Base-by-base conservation (phyloP, 257 asterid species). In the Plantago major region DNA sequence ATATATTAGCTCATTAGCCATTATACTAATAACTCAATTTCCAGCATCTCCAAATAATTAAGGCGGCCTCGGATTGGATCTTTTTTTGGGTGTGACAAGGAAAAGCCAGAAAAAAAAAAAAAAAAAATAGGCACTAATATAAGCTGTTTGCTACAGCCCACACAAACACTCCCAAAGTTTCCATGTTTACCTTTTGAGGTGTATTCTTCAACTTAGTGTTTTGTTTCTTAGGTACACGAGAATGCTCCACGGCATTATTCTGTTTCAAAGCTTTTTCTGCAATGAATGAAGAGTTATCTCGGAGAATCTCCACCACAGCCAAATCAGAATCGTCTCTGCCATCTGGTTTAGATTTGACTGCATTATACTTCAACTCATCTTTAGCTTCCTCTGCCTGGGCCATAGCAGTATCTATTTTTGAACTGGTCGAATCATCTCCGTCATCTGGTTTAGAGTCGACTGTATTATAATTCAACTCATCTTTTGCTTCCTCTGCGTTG, bases 111-210 rank as follows among this genome's bases (percentile, higher is more conserved):
- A 30, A 30, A 30, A 2, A 48, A 15, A 15, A n/a, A 10, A 17
- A 15, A 3, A 1, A 13, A 3, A 0, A 3, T 19, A 48, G 15
- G 53, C 6, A n/a, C 18, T 48, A 30, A 48, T 48, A 26, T 5
- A 22, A 52, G 40, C 42, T 52, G 13, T 9, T 52, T 11, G 30
- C 13, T 52, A 13, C 11, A 53, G 40, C n/a, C 12, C 14, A 16
- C 58, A 3, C 42, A 53, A 53, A 22, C 42, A 53, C 40, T 33
- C 40, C 40, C 40, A 33, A 7, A 26, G 37, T 26, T 53, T 5
- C 7, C 28, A 18, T 13, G 58, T 60, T 77, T 61, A 88, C 98
- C 95, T 79, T 86, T 60, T 63, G 82, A 67, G 80, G 68, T 45
- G 37, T 33, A 74, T 44, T 72, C 49, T 72, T 76, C 65, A 48